Evolutionary conservation across 768 basidiomycete genomes (phyloP), one percentile per base, ranked within the genome.

Genomic region (Boletus tylopilopsis): DNA sequence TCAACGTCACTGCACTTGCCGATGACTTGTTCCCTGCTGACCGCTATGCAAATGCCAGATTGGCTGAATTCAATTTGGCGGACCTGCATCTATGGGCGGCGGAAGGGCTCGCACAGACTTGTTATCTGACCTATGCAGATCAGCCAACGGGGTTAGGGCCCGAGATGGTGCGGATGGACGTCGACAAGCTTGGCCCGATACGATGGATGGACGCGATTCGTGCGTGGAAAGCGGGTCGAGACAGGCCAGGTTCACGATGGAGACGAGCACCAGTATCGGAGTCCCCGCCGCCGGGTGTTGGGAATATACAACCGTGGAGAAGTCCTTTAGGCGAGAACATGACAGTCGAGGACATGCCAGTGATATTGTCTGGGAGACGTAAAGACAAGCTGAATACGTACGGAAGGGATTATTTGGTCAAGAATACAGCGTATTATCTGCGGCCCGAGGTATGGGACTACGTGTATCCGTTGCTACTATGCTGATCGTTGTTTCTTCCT

Each of bases 71-170:
- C 51, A 71, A 79, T 49, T 68, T 85, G 9, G 73, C 73, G 33
- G 75, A 85, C n/a, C 52, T 84, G 15, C 87, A 89, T 61, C 64
- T 80, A 43, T 88, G 84, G 81, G 87, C 81, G 7, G 88, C 87
- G 0, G 76, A 87, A 58, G 87, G 86, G 4, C 70, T 90, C n/a
- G 82, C 84, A 22, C 77, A 85, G 60, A 84, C 81, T 1, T 90
- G 87, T 62, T 88, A 80, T 70, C 53, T 82, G 19, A 75, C 76
- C 35, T 90, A 89, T 59, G 84, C 82, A 0, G 87, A 90, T 61
- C 79, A 84, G 59, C 76, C 80, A 2, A 73, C 77, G 4, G 86
- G 88, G 0, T 65, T 90, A 32, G 84, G 79, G 3, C 82, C 87
- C 0, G 87, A 90, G 77, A 24, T 22, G 59, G 4, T 61, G 24